Evolutionary conservation across 179 eudicot species (phyloP).

Genomic region (Nepenthes alata): DNA sequence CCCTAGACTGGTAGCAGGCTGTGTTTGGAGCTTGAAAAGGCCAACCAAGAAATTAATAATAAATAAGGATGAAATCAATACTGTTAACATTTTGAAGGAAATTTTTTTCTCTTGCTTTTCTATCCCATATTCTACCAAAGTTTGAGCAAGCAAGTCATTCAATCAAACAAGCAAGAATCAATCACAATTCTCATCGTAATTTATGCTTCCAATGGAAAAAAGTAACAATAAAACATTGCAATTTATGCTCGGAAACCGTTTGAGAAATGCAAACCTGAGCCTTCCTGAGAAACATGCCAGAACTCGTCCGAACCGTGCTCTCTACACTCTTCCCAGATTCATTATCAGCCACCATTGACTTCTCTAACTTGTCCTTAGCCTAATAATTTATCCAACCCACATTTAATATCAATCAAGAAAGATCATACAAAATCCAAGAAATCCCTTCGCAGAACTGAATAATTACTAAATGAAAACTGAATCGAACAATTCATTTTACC

Average conservation of each 20-base stretch:
- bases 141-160: no score
- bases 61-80: no score
- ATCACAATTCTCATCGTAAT: background rate
- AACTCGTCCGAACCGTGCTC: constrained; percentile 74
- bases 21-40: no score
- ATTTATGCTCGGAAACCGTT: background rate
- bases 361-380: constrained; percentile 76
- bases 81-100: no score
- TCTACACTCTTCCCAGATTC: constrained; percentile 65
- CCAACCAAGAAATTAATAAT: no score
- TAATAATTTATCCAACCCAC: constrained; percentile 12
- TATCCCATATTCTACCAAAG: no score
- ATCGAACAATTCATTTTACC: background rate
- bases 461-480: background rate
- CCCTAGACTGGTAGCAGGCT: no score
- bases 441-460: background rate
- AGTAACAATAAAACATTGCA: background rate
- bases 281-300: constrained; percentile 69
- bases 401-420: background rate
- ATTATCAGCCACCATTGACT: constrained; percentile 88
- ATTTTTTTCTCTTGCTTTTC: no score
- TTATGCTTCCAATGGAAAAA: no score
- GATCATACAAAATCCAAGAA: constrained; percentile 2
- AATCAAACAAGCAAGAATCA: background rate
- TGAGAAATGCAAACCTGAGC: constrained; percentile 44